A percentile compares a stretch with the other conserved stretches of the same genome.
Conservation (phyloP, 495 filamentous ascomycete species). For the Trichoderma virens region DNA sequence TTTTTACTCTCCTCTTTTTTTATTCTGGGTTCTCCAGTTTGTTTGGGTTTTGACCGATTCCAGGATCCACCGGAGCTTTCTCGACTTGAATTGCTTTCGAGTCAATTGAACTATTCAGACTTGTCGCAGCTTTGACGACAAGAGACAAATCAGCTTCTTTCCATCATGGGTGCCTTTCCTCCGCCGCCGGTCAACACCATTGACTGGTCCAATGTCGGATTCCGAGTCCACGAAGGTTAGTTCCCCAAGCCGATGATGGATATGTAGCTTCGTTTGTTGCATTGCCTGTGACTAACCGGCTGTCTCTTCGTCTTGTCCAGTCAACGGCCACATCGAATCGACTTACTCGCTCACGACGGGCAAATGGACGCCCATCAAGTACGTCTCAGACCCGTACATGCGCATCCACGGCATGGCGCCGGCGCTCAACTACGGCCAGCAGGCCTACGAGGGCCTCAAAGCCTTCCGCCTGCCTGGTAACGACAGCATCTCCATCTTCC, state of each 20-base stretch:
- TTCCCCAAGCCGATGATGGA: not conserved
- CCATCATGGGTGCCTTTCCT: too few relatives aligned
- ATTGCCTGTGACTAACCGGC: not conserved
- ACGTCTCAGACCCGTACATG: slow-evolving; percentile 70
- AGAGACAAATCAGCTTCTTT: too few relatives aligned
- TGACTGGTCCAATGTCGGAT: slow-evolving; percentile 89
- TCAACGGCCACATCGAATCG: slow-evolving; percentile 72
- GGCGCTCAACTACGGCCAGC: slow-evolving; percentile 85
- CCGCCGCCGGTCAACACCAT: slow-evolving; percentile 76
- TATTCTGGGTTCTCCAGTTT: too few relatives aligned
- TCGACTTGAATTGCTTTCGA: too few relatives aligned
- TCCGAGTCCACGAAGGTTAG: slow-evolving; percentile 79
- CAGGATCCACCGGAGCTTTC: too few relatives aligned
- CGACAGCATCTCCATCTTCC: slow-evolving; percentile 65
- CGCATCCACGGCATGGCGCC: slow-evolving; percentile 85
- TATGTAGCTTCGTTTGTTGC: not conserved
- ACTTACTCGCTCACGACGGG: slow-evolving; percentile 62
- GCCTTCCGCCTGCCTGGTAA: slow-evolving; percentile 68
- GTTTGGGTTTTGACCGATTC: too few relatives aligned
- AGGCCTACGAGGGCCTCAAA: slow-evolving; percentile 91
- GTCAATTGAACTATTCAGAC: too few relatives aligned
- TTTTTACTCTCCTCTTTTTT: not conserved
- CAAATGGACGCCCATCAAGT: slow-evolving; percentile 64
- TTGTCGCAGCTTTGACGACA: too few relatives aligned
- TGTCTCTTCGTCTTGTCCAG: slow-evolving; percentile 25